A percentile compares a stretch with the other conserved stretches of the same genome.
Conservation (phyloP, 257 asterid species). For the Nemophila menziesii region DNA sequence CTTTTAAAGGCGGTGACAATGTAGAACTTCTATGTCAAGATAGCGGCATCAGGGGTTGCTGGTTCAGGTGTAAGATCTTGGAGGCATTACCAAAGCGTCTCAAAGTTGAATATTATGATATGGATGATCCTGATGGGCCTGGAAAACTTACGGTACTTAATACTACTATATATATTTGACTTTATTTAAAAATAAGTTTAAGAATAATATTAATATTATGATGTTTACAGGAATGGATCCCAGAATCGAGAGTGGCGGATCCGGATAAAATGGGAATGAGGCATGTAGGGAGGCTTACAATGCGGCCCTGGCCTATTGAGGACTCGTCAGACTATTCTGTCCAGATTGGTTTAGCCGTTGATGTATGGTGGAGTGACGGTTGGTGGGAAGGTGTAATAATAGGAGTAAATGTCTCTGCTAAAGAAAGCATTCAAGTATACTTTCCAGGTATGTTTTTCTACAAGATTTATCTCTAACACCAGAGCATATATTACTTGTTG, state of each 20-base stretch:
- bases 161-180: background rate
- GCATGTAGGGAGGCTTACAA: constrained; percentile 32
- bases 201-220: background rate
- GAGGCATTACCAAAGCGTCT: constrained; percentile 14
- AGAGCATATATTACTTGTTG: no score
- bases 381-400: constrained; percentile 71
- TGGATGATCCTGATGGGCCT: constrained; percentile 18
- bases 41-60: constrained; percentile 52
- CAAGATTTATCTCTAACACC: no score
- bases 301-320: constrained; percentile 45
- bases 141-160: constrained; percentile 40
- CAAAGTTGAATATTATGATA: constrained; percentile 38
- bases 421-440: constrained; percentile 37
- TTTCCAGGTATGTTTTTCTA: constrained; percentile 30
- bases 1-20: constrained; percentile 11
- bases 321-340: constrained; percentile 15
- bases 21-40: constrained; percentile 52
- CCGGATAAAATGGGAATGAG: constrained; percentile 46
- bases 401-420: constrained; percentile 20
- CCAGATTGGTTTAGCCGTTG: constrained; percentile 46
- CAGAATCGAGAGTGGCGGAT: constrained; percentile 30
- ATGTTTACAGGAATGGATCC: constrained; percentile 40
- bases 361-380: constrained; percentile 63
- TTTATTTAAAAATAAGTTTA: background rate
- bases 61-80: constrained; percentile 51